Evolutionary conservation across 768 basidiomycete genomes (phyloP), one percentile per base, ranked within the genome.

Genomic region (Suillus spraguei): DNA sequence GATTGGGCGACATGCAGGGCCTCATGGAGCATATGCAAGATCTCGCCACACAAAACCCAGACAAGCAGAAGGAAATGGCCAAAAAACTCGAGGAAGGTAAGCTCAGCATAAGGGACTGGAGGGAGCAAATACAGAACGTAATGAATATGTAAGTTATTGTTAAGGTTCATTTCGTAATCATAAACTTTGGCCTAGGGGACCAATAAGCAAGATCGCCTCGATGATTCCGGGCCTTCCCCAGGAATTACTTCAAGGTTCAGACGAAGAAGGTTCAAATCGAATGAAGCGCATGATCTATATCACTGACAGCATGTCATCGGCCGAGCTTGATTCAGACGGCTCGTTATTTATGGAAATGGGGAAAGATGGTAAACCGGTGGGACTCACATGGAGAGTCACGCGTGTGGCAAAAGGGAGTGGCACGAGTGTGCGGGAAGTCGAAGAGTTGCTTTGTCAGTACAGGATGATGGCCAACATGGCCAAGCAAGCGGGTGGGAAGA

Each of bases 391-490:
- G 89, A 86, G 96, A 58, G 92, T 97, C 10, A 86, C 87, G 54
- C 83, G 96, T 62, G 94, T 99, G 24, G 97, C 97, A 3, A 83
- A 87, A 64, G 97, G 97, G 50, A 94, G 92, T 69, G 97, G 97
- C 38, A 97, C 96, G 58, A 92, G 87, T 68, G 93, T 99, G 33
- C 84, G 94, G 65, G 97, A 99, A 79, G 97, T 99, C n/a, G 97
- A 99, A 75, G 97, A 99, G 72, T 75, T 98, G 62, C 79, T 99
- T 53, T 94, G 94, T 70, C 97, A 99, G 78, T 97, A 98, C 70
- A 87, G 94, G 53, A 96, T 98, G 92, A 97, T 99, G 94, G 90
- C 95, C 60, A 96, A 94, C 71, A 96, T 99, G 92, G 97, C 97
- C 39, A 97, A 95, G 81, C 91, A 95, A 72, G 96, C 95, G 7